Conservation (phyloP, 441 rosid genomes). For the Metrosideros polymorpha region DNA sequence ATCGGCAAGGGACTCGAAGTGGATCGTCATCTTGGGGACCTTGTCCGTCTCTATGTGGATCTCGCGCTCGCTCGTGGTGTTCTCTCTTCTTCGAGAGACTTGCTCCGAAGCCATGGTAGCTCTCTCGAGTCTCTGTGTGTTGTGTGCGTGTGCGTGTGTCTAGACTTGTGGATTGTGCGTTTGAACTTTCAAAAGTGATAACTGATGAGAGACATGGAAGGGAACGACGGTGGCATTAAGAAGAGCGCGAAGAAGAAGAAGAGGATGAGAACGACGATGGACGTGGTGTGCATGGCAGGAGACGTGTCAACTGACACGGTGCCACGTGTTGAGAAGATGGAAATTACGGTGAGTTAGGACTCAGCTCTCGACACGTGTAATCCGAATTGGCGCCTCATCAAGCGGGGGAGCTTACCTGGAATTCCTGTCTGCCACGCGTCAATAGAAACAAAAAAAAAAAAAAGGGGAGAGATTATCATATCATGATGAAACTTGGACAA, state of each 20-base stretch:
- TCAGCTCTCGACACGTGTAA: neutral
- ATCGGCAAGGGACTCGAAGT: slow-evolving; percentile 38
- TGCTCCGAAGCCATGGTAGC: slow-evolving; percentile 57
- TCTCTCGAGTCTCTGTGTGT: neutral
- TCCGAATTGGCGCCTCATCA: neutral
- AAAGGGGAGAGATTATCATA: neutral
- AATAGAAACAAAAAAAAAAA: neutral
- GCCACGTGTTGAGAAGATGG: slow-evolving; percentile 11
- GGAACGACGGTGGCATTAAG: neutral
- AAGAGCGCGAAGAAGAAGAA: neutral
- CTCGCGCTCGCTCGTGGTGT: slow-evolving; percentile 26
- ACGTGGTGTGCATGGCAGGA: slow-evolving; percentile 2
- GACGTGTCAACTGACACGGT: slow-evolving; percentile 2
- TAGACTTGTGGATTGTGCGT: neutral
- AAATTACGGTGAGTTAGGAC: neutral
- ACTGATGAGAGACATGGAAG: neutral
- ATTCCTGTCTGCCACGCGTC: neutral
- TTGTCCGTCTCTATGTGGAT: slow-evolving; percentile 34
- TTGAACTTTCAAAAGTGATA: neutral
- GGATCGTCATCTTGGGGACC: slow-evolving; percentile 61
- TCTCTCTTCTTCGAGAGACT: slow-evolving; percentile 26
- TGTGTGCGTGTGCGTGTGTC: neutral
- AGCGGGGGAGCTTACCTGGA: neutral
- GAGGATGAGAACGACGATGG: slow-evolving; percentile 1
- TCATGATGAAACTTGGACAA: neutral